Evolutionary conservation across 768 basidiomycete genomes (phyloP).

Genomic region (Mycena vitilis): DNA sequence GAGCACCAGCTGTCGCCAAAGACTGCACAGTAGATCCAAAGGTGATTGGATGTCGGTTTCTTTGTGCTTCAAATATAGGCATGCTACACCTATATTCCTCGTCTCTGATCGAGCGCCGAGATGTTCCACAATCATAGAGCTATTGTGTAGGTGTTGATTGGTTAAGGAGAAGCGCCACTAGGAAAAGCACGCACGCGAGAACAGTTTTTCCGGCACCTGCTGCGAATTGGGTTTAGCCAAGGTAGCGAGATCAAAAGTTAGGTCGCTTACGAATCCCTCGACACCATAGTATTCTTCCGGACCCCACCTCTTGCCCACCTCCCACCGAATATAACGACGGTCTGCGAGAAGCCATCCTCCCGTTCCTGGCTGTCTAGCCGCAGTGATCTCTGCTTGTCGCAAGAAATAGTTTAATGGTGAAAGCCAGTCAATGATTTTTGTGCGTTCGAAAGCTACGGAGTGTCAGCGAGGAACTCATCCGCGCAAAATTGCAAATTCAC

Average conservation of each 20-base stretch:
- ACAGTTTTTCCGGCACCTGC: conserved; percentile 24
- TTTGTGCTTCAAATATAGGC: conserved; percentile 19
- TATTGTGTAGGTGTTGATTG: neutral
- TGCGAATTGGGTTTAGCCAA: neutral
- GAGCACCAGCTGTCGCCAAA: conserved; percentile 13
- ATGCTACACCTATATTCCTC: neutral
- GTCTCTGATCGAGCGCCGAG: neutral
- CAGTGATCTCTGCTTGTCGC: conserved; percentile 8
- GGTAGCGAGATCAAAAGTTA: neutral
- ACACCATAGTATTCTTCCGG: conserved; percentile 13
- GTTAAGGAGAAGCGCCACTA: neutral
- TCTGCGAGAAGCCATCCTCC: conserved; percentile 17
- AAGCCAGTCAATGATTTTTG: conserved; percentile 16
- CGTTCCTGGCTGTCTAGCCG: neutral
- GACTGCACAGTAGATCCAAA: neutral
- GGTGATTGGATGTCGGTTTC: conserved; percentile 11
- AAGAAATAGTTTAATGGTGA: conserved; percentile 15
- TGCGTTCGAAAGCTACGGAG: too few species aligned
- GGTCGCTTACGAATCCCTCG: conserved; percentile 5
- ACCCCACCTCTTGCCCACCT: too few species aligned
- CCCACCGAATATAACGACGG: neutral
- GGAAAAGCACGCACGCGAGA: neutral
- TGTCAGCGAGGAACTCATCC: too few species aligned
- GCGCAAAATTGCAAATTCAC: neutral
- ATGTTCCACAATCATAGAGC: conserved; percentile 16